phyloP scores from a whole-genome alignment of 1,284 basidiomycete genomes.

The Ganoderma meredithae region DNA sequence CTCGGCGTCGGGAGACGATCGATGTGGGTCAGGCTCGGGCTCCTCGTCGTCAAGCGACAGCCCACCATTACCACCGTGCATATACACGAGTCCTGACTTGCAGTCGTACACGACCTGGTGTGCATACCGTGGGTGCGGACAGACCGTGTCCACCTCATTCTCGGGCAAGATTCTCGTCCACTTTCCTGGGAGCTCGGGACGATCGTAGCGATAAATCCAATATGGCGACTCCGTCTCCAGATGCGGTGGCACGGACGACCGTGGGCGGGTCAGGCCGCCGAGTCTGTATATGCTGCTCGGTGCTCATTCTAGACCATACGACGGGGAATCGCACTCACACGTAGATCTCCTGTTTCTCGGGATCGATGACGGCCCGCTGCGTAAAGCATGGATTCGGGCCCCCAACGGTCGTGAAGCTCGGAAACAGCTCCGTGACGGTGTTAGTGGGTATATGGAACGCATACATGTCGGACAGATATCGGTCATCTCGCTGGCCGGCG shows the following conservation, averaged over 20 bases:
- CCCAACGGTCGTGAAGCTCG: constrained; percentile 63
- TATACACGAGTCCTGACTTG: constrained; percentile 59
- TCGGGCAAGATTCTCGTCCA: constrained; percentile 66
- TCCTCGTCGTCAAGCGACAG: constrained; percentile 31
- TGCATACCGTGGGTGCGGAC: constrained; percentile 62
- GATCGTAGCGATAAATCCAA: constrained; percentile 70
- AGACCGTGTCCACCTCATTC: constrained; percentile 15
- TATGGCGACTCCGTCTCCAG: constrained; percentile 58
- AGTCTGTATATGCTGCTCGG: constrained; percentile 48
- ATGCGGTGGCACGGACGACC: constrained; percentile 49
- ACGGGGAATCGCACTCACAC: constrained; percentile 56
- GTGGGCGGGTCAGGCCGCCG: constrained; percentile 60
- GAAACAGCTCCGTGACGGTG: constrained; percentile 65
- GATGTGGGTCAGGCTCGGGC: constrained; percentile 12
- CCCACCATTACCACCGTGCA: constrained; percentile 79
- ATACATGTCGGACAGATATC: constrained; percentile 77
- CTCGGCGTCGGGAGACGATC: not conserved
- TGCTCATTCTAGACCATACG: not conserved
- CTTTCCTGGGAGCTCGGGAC: constrained; percentile 57
- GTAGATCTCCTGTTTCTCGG: constrained; percentile 69
- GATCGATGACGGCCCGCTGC: constrained; percentile 73
- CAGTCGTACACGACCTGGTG: constrained; percentile 80
- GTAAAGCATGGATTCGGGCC: constrained; percentile 76
- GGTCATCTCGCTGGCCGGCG: constrained; percentile 71
- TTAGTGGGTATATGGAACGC: constrained; percentile 68